phyloP scores from a whole-genome alignment of 345 rosid species.

The Chamaenerion angustifolium region DNA sequence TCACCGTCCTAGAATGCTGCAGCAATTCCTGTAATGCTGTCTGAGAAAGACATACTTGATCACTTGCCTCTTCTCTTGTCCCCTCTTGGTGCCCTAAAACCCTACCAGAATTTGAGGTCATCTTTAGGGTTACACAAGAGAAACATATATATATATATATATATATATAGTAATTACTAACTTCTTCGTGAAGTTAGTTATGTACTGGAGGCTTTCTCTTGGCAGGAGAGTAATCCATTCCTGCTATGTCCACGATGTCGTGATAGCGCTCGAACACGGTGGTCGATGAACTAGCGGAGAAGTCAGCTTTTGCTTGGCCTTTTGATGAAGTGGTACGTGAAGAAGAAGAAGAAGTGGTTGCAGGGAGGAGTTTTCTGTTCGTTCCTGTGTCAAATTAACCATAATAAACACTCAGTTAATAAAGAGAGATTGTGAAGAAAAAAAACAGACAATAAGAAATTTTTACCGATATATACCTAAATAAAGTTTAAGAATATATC shows the following conservation, averaged over 20 bases:
- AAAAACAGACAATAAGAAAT: no score
- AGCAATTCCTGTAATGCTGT: constrained; percentile 35
- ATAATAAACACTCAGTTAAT: no score
- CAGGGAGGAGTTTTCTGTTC: constrained; percentile 18
- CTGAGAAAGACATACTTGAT: constrained; percentile 3
- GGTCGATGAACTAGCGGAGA: constrained; percentile 2
- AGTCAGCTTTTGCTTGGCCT: constrained; percentile 3
- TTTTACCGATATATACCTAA: no score
- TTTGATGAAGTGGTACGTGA: neutral
- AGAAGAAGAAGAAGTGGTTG: constrained; percentile 9
- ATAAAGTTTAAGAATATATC: no score
- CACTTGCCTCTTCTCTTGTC: neutral
- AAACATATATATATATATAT: neutral
- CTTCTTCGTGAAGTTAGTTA: no score
- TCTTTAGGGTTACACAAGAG: neutral
- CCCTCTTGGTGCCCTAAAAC: neutral
- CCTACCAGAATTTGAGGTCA: neutral
- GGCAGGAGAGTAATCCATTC: constrained; percentile 50
- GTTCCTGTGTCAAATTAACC: constrained; percentile 14
- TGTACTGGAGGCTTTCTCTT: constrained; percentile 43
- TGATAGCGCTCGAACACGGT: constrained; percentile 7
- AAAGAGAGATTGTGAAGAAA: no score
- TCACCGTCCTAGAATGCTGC: constrained; percentile 18
- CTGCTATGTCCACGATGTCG: constrained; percentile 20
- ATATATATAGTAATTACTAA: no score